Conservation (phyloP, 2,329 filamentous ascomycete genomes). For the Chaetomiaceae sp. region DNA sequence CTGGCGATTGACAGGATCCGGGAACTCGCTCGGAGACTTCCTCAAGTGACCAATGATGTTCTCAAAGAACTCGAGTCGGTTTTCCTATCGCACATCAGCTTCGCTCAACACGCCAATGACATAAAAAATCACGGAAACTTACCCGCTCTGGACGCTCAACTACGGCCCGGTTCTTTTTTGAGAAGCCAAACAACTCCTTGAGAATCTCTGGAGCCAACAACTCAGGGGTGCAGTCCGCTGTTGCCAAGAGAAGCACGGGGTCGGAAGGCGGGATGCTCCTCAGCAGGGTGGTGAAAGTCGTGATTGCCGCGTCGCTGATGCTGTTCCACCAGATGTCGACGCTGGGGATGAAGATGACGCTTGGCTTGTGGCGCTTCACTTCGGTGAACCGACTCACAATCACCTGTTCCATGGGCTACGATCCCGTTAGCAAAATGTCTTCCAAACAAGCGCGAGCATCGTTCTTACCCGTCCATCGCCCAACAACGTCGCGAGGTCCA, state of each 20-base stretch:
- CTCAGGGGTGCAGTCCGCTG: conserved; percentile 58
- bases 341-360: conserved; percentile 89
- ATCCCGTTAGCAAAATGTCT: conserved; percentile 23
- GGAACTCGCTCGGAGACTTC: conserved; percentile 78
- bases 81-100: conserved; percentile 36
- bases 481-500: conserved; percentile 82
- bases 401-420: conserved; percentile 70
- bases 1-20: conserved; percentile 78
- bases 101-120: background rate
- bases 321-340: conserved; percentile 79
- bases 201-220: conserved; percentile 57
- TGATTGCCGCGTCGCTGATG: conserved; percentile 58
- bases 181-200: conserved; percentile 78
- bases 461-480: conserved; percentile 67
- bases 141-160: conserved; percentile 62
- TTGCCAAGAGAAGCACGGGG: conserved; percentile 80
- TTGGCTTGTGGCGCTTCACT: conserved; percentile 88
- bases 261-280: conserved; percentile 83
- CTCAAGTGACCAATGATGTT: conserved; percentile 68
- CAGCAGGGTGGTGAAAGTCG: conserved; percentile 77
- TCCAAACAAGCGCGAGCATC: conserved; percentile 1
- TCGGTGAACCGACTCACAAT: conserved; percentile 88
- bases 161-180: conserved; percentile 67
- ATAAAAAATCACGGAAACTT: conserved; percentile 24
- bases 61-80: conserved; percentile 74